phyloP scores from a whole-genome alignment of 2,329 filamentous ascomycete species.

The Teratosphaeria viscida region DNA sequence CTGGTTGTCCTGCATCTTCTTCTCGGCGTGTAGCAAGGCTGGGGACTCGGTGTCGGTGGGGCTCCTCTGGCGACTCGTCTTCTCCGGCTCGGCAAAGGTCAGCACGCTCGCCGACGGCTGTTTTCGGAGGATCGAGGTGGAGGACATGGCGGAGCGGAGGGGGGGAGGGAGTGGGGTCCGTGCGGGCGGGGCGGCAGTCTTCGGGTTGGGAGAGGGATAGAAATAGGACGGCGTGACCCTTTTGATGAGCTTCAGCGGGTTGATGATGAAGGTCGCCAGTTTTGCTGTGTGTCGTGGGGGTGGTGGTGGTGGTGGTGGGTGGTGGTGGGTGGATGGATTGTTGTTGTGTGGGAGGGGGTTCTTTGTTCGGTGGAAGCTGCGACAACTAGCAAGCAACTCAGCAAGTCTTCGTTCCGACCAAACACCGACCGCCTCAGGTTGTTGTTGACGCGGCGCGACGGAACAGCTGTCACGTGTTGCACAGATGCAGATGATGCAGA shows the following conservation, averaged over 20 bases:
- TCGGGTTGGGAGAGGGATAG: conserved; percentile 10
- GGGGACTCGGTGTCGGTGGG: conserved; percentile 7
- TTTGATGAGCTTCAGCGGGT: conserved; percentile 15
- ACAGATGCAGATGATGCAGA: no score
- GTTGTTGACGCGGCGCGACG: background rate
- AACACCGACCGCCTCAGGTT: background rate
- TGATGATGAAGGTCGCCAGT: conserved; percentile 5
- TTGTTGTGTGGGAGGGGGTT: background rate
- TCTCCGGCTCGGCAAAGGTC: conserved; percentile 78
- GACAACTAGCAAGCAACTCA: background rate
- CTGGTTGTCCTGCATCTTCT: conserved; percentile 44
- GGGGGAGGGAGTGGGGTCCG: background rate
- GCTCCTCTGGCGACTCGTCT: conserved; percentile 27
- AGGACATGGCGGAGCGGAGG: conserved; percentile 86
- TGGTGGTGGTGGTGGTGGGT: background rate
- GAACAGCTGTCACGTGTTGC: background rate
- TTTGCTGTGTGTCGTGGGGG: background rate
- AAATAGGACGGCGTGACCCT: conserved; percentile 16
- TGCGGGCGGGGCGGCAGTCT: background rate
- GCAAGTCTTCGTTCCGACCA: background rate
- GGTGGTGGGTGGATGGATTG: background rate
- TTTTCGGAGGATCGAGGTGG: conserved; percentile 67
- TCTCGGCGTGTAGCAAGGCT: conserved; percentile 23
- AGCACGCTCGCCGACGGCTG: conserved; percentile 50
- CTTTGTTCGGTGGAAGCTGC: background rate